Conservation (phyloP, 257 asterid genomes). For the Solanum habrochaites region DNA sequence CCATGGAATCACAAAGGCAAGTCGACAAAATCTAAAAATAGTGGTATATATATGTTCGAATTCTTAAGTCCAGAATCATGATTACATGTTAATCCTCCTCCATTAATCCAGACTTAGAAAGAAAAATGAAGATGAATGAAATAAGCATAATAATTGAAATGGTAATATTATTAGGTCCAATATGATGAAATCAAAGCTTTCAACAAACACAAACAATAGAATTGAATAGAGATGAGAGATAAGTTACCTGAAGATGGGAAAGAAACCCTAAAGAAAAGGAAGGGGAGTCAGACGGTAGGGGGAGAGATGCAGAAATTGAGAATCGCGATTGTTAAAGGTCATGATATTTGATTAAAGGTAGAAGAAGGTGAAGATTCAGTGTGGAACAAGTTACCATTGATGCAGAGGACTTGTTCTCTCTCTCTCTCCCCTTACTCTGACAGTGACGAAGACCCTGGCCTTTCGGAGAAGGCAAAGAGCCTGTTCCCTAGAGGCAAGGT, state of each 20-base stretch:
- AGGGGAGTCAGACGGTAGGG: not conserved
- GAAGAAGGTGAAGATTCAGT: not conserved
- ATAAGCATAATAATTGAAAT: not conserved
- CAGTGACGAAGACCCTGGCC: conserved; percentile 4
- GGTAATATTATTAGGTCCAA: not conserved
- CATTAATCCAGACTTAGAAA: not conserved
- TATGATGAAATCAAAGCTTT: not conserved
- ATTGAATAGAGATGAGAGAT: not conserved
- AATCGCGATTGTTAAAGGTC: not conserved
- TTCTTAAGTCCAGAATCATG: not conserved
- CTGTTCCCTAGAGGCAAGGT: not conserved
- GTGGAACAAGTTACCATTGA: conserved; percentile 1
- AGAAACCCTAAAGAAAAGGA: conserved; percentile 17
- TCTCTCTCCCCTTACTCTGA: not conserved
- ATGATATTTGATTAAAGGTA: not conserved
- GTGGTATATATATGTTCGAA: not conserved
- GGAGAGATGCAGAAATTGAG: conserved; percentile 1
- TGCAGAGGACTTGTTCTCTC: not conserved
- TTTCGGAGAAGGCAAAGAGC: conserved; percentile 23
- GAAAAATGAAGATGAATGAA: not conserved
- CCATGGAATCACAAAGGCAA: not conserved
- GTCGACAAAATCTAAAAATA: not conserved
- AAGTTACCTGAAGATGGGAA: conserved; percentile 19
- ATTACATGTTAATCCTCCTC: not conserved
- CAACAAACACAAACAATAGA: not conserved